phyloP scores from a whole-genome alignment of 1,139 yeast species.

The Zygosaccharomyces pseudobailii region DNA sequence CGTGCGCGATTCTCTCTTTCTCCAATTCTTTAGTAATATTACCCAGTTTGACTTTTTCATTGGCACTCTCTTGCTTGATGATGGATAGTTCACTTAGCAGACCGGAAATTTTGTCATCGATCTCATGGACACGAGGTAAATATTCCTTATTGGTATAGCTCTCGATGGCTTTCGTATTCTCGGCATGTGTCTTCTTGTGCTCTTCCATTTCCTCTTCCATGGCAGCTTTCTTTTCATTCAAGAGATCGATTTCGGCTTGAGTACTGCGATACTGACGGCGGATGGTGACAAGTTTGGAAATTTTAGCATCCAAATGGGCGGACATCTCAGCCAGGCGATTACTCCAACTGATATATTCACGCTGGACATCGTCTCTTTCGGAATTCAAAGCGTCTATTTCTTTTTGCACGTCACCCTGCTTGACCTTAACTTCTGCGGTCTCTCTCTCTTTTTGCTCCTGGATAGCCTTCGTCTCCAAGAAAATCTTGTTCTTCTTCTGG shows the following conservation, averaged over 20 bases:
- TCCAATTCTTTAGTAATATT: conserved; percentile 28
- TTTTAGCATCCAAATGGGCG: conserved; percentile 28
- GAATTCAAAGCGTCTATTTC: conserved; percentile 23
- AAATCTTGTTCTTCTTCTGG: conserved; percentile 22
- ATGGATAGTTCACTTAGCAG: conserved; percentile 21
- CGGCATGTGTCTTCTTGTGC: conserved; percentile 17
- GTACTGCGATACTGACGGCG: conserved; percentile 21
- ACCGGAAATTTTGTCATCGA: conserved; percentile 22
- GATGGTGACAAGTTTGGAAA: conserved; percentile 23
- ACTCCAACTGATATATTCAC: conserved; percentile 23
- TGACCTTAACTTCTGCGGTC: conserved; percentile 19
- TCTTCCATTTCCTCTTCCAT: conserved; percentile 21
- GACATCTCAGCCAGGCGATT: conserved; percentile 22
- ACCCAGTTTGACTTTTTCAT: conserved; percentile 26
- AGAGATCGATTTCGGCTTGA: conserved; percentile 20
- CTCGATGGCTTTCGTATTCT: conserved; percentile 15
- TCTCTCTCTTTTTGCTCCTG: conserved; percentile 24
- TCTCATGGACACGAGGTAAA: conserved; percentile 22
- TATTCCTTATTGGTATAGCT: conserved; percentile 24
- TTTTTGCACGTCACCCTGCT: conserved; percentile 22
- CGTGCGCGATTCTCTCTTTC: conserved; percentile 26
- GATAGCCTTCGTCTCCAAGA: conserved; percentile 27
- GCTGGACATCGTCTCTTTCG: conserved; percentile 18
- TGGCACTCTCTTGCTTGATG: conserved; percentile 29
- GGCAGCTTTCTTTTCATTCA: conserved; percentile 19